Percentiles rank a stretch among this genome's conserved stretches.
These are phyloP conservation scores for Neophaeococcomyces mojaviensis DNA, from an alignment of 2,329 filamentous ascomycete genomes.

Conservation along the genomic window DNA sequence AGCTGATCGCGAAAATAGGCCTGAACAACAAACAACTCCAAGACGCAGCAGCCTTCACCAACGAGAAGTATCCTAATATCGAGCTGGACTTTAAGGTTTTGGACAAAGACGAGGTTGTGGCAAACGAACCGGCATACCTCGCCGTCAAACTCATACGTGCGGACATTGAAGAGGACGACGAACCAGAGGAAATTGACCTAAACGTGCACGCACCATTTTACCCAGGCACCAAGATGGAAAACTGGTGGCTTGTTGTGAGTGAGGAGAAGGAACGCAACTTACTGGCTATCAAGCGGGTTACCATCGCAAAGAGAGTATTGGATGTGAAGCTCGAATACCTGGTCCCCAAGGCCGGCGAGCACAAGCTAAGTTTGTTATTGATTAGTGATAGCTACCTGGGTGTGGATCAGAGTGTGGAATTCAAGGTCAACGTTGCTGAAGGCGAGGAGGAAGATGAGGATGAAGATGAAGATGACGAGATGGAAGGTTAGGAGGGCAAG, in stretches of 20 bases:
- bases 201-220: slow-evolving; percentile 95
- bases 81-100: slow-evolving; percentile 83
- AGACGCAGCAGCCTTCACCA: slow-evolving; percentile 90
- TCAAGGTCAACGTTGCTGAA: slow-evolving; percentile 77
- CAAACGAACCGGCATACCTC: slow-evolving; percentile 74
- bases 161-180: slow-evolving; percentile 63
- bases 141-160: slow-evolving; percentile 80
- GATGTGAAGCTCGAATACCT: slow-evolving; percentile 80
- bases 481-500: slow-evolving; percentile 7
- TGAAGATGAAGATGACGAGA: slow-evolving; percentile 66
- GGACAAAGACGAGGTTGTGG: slow-evolving; percentile 69
- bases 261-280: slow-evolving; percentile 83
- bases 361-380: slow-evolving; percentile 82
- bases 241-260: slow-evolving; percentile 96
- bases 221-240: slow-evolving; percentile 84
- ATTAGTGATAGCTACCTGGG: slow-evolving; percentile 98
- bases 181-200: slow-evolving; percentile 62
- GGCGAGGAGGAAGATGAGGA: slow-evolving; percentile 92
- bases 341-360: slow-evolving; percentile 75
- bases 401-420: slow-evolving; percentile 89
- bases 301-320: slow-evolving; percentile 64
- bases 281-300: slow-evolving; percentile 89
- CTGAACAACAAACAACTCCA: slow-evolving; percentile 74
- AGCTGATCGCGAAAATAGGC: slow-evolving; percentile 68
- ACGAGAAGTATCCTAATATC: slow-evolving; percentile 90